phyloP scores from a whole-genome alignment of 2,329 filamentous ascomycete species.

The Penicillium frequentans region DNA sequence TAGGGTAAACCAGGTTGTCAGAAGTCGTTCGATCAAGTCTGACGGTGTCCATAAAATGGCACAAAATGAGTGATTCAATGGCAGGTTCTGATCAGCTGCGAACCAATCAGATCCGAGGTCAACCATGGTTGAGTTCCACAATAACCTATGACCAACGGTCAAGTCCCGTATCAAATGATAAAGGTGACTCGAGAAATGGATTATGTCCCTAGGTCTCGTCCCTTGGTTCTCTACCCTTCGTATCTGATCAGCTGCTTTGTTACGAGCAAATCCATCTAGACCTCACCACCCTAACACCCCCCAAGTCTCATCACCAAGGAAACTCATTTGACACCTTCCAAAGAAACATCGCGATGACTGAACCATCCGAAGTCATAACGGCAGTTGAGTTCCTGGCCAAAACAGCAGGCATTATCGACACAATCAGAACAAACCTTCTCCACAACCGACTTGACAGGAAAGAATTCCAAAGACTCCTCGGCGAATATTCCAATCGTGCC shows the following conservation, averaged over 20 bases:
- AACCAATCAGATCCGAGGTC: not conserved
- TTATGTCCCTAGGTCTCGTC: too few species aligned
- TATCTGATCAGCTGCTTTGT: not conserved
- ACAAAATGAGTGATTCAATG: too few species aligned
- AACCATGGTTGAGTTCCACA: not conserved
- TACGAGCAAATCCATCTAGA: not conserved
- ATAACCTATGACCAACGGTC: not conserved
- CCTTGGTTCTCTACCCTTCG: not conserved
- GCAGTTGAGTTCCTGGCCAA: not conserved
- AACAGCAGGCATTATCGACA: not conserved
- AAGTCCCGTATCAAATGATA: too few species aligned
- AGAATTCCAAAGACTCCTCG: constrained; percentile 10
- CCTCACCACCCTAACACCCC: not conserved
- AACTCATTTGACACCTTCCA: not conserved
- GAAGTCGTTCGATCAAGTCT: too few species aligned
- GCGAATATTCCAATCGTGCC: constrained; percentile 16
- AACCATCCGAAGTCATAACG: not conserved
- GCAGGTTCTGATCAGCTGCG: not conserved
- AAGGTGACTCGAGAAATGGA: too few species aligned
- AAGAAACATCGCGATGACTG: not conserved
- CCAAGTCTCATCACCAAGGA: not conserved
- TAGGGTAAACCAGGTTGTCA: too few species aligned
- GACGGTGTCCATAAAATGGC: too few species aligned
- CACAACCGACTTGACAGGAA: constrained; percentile 14
- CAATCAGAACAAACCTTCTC: constrained; percentile 10